Evolutionary conservation across 352 stramenopile species (phyloP), one percentile per base, ranked within the genome.

Genomic region (Pythium aquatile): DNA sequence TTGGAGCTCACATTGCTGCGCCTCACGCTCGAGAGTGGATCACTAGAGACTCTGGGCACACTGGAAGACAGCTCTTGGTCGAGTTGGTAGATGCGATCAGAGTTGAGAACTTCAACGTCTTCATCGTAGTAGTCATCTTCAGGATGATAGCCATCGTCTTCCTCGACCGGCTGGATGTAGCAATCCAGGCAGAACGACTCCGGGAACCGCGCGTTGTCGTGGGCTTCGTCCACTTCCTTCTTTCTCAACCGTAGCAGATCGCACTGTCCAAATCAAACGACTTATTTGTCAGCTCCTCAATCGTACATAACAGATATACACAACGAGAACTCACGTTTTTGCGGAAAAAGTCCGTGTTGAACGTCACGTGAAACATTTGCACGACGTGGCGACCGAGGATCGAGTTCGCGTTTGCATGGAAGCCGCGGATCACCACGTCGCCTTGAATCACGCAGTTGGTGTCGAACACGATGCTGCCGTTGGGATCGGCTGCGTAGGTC

Each of bases 311-410:
- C 10, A 16, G 5, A 6, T 52, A 29, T 26, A 16, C 20, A 30
- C 26, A 62, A 33, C 3, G 14, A 24, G 24, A 8, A 37, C 42
- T n/a, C 75, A 91, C 82, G 44, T 83, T 71, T 52, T 85, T 84
- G 56, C 83, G 82, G 49, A 91, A 81, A 62, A 93, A 92, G 52
- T 91, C 84, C 2, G 85, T 94, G 63, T 92, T 86, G 58, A 94
- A 90, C 13, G 81, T 91, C 48, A 94, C 85, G 72, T 94, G 85
- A 68, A 92, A 93, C 78, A 94, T 90, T 61, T 90, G 87, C 47
- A 87, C 77, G 57, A 91, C 83, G 70, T 92, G 79, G 65, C 89
- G 91, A 30, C 83, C 83, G 46, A 92, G 63, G 55, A 93, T 88
- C 30, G 85, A 82, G 29, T 73, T 79, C 42, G 74, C 77, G 47